Evolutionary conservation across 176 grass and related monocot genomes (phyloP).

Genomic region (Oryza nivara): DNA sequence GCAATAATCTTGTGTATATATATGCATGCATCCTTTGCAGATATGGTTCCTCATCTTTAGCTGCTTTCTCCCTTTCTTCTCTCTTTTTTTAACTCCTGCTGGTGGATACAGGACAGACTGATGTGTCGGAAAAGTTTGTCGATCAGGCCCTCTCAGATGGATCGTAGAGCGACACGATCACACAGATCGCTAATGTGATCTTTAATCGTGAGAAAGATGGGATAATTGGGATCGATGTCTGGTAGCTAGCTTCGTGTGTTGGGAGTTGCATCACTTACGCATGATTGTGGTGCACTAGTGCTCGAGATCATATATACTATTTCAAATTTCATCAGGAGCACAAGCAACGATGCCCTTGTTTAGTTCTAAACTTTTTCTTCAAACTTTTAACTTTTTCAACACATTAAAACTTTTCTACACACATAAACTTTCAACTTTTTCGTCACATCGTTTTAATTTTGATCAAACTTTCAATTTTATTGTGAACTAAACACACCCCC

Average conservation of each 20-base stretch:
- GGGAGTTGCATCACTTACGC: not conserved
- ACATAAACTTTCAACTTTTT: no score
- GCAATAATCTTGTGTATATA: not conserved
- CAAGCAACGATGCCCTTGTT: no score
- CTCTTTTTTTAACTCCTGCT: not conserved
- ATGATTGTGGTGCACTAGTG: constrained; percentile 1
- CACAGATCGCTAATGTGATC: not conserved
- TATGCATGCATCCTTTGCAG: constrained; percentile 12
- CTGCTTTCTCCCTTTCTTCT: not conserved
- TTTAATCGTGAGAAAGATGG: not conserved
- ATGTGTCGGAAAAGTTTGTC: constrained; percentile 6
- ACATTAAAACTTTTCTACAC: no score
- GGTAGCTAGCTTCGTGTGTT: not conserved
- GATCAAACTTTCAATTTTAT: no score
- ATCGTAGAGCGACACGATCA: not conserved
- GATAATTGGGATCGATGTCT: not conserved
- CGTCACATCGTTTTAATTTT: no score
- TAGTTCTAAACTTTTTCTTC: no score
- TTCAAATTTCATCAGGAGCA: no score
- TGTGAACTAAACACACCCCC: no score
- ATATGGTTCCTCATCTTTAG: constrained; percentile 24
- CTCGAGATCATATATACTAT: not conserved
- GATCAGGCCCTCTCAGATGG: not conserved
- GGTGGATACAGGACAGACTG: constrained; percentile 27
- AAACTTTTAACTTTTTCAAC: no score